Evolutionary conservation across 2,329 filamentous ascomycete genomes (phyloP), one percentile per base, ranked within the genome.

Genomic region (Metarhizium robertsii): DNA sequence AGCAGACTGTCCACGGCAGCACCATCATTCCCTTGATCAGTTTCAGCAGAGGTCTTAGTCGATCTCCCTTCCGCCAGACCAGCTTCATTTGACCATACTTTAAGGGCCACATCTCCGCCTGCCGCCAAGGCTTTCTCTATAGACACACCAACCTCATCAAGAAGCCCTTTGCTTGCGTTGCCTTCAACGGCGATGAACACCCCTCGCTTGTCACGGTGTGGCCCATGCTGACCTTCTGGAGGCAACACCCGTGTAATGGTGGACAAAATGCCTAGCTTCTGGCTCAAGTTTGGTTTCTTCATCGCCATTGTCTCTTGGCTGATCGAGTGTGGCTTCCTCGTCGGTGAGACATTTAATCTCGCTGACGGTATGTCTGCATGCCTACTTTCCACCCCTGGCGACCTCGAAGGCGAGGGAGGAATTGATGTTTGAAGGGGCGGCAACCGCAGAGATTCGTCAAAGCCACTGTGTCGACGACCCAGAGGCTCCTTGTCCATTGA

Each of bases 111-210:
- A 53, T 79, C 74, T 14, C 69, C 69, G 13, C 72, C 73, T 6
- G 67, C 67, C 2, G 65, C 61, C 47, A 95, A 74, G 62, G 85
- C 86, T 38, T 78, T 75, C 54, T 87, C 79, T 20, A 96, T 81
- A 18, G 81, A 79, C 3, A 77, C 73, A 3, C 89, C 84, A 4
- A 88, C 81, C 10, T 80, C 76, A 2, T 73, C 68, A 10, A 81
- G 65, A 25, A 80, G 61, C n/a, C 65, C 64, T 6, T 67, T 60
- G 56, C 86, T 80, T 18, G 86, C 78, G 10, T 30, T 48, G 1
- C 92, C 92, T 69, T 97, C 92, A 32, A 97, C 75, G 0, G 89
- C 87, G 59, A 97, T 85, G 42, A 96, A 80, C 0, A 88, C 82
- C 0, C 92, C 92, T n/a, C 91, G 81, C 6, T 75, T 73, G 61